Base-by-base conservation (phyloP, 1,139 yeast species). In the Hansenula lynferdii region DNA sequence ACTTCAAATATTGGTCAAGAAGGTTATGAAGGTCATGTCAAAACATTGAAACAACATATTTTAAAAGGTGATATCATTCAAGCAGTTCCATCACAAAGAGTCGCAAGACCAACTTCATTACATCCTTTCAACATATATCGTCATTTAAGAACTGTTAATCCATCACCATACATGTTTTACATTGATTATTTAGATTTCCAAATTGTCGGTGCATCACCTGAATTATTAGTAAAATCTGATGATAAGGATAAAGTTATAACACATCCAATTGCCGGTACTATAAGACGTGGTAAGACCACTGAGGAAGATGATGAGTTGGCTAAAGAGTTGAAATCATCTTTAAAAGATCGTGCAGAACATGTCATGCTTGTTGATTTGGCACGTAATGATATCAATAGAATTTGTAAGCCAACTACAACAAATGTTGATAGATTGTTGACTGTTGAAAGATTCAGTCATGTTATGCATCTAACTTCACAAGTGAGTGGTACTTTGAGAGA, bases 321-420 rank as follows among this genome's bases (percentile, higher is more conserved):
- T 5, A 70, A 72, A 19, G 77, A 77, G 40, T 74, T 92, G 49
- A 71, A 86, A 52, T 65, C 79, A n/a, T 85, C 95, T 15, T 66
- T 82, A 47, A 92, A 92, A 60, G 98, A 92, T 61, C 76, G 97
- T 38, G 97, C 98, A 1, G 98, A 92, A 64, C 98, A 92, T 61
- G 94, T 92, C 42, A 92, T 92, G 98, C 77, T 92, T 65, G 98
- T 92, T 21, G 98, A 92, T 62, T 72, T 92, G 57, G 98, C 98
- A 5, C 76, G 98, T 58, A 92, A 92, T 57, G 98, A 92, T 58
- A 80, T 92, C 53, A 92, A 92, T 64, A 74, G 98, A 49, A 82
- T 92, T n/a, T 90, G 97, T 64, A 81, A 84, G 45, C 97, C 97
- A 17, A 62, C 64, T 28, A 73, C 92, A 9, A 89, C 95, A 32